These are phyloP conservation scores for Boletus barrowsii DNA, from an alignment of 768 basidiomycete genomes.

Conservation along the genomic window DNA sequence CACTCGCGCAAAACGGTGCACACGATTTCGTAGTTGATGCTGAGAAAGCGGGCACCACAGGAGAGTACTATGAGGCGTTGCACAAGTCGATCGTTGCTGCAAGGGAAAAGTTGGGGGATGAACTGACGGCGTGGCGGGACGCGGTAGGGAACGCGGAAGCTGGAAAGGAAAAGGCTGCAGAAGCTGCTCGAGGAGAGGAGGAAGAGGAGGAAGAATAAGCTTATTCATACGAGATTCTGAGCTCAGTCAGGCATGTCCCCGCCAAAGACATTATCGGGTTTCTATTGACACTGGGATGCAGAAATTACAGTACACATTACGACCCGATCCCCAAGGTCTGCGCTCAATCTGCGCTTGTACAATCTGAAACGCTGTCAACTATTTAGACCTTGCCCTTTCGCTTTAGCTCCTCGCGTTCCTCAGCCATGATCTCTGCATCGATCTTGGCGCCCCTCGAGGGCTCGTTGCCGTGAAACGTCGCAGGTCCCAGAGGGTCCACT, in stretches of 20 bases:
- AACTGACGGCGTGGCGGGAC: conserved; percentile 75
- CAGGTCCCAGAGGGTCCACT: conserved; percentile 47
- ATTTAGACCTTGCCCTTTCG: conserved; percentile 40
- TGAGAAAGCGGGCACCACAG: conserved; percentile 9
- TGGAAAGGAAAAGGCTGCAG: conserved; percentile 51
- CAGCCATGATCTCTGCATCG: conserved; percentile 53
- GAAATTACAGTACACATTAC: neutral
- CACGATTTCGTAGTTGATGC: conserved; percentile 26
- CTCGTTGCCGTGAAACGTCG: conserved; percentile 51
- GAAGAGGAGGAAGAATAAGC: conserved; percentile 38
- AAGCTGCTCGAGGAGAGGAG: conserved; percentile 42
- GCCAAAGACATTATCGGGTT: neutral
- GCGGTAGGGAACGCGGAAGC: conserved; percentile 63
- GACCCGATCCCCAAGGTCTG: neutral
- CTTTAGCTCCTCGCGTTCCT: conserved; percentile 47
- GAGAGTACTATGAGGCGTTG: conserved; percentile 49
- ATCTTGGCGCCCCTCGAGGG: conserved; percentile 56
- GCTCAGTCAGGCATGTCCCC: neutral
- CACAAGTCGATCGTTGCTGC: conserved; percentile 49
- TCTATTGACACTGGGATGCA: neutral
- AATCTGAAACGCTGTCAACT: neutral
- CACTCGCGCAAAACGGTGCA: conserved; percentile 20
- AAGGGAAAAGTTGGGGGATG: conserved; percentile 55
- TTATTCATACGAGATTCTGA: neutral
- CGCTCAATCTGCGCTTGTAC: neutral